phyloP scores from a whole-genome alignment of 1,284 basidiomycete genomes.

The Moesziomyces aphidis region DNA sequence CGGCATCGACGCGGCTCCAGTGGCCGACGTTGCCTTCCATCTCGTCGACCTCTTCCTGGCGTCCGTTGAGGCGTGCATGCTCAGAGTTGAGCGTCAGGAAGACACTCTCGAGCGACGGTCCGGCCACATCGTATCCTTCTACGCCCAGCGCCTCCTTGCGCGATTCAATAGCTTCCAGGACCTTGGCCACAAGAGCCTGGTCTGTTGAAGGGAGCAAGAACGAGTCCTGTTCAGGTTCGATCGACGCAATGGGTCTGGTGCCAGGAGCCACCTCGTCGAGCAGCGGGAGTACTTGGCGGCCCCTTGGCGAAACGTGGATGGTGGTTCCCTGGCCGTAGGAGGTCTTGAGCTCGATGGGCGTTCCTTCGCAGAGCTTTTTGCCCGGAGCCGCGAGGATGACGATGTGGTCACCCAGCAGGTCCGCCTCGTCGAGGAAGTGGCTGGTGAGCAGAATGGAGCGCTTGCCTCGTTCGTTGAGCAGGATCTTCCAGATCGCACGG shows the following conservation, averaged over 20 bases:
- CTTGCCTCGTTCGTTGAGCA: slow-evolving; percentile 75
- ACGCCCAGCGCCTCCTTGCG: slow-evolving; percentile 70
- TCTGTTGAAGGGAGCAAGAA: slow-evolving; percentile 66
- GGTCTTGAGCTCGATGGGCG: slow-evolving; percentile 79
- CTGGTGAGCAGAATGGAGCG: slow-evolving; percentile 78
- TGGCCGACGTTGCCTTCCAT: slow-evolving; percentile 37
- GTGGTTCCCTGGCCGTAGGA: slow-evolving; percentile 79
- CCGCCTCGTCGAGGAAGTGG: slow-evolving; percentile 82
- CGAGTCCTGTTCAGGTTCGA: slow-evolving; percentile 40
- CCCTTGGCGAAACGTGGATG: slow-evolving; percentile 63
- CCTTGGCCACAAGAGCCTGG: slow-evolving; percentile 71
- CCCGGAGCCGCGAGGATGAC: slow-evolving; percentile 81
- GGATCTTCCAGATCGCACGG: slow-evolving; percentile 79
- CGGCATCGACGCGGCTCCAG: not conserved
- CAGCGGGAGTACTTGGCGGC: slow-evolving; percentile 8
- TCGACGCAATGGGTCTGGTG: slow-evolving; percentile 68
- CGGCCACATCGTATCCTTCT: slow-evolving; percentile 75
- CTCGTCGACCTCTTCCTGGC: slow-evolving; percentile 32
- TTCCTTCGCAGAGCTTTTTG: slow-evolving; percentile 78
- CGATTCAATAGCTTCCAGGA: slow-evolving; percentile 74
- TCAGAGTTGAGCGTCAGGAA: slow-evolving; percentile 77
- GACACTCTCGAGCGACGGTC: slow-evolving; percentile 82
- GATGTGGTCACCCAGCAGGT: slow-evolving; percentile 80
- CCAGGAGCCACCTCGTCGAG: slow-evolving; percentile 17
- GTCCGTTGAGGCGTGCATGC: slow-evolving; percentile 43